Base-by-base conservation (phyloP, 805 yeast genomes). In the Naumovozyma dairenensis region DNA sequence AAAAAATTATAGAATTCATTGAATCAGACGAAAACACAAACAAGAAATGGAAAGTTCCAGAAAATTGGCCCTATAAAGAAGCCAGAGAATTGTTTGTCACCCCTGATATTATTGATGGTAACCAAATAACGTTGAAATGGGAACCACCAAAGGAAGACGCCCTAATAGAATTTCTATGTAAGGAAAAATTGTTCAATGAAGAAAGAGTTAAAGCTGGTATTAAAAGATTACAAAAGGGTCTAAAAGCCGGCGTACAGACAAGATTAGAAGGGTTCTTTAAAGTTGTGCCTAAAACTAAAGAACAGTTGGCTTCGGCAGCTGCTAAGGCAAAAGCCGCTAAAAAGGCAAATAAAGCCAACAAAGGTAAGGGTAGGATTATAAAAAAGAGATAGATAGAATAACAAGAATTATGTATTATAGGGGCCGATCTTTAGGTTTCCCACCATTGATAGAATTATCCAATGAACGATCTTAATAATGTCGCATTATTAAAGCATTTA, bases 191-290 rank as follows among this genome's bases (percentile, higher is more conserved):
- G 0, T 92, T 92, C 59, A 80, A 78, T 42, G 98, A 92, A 52
- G 96, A 89, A 32, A 71, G 98, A 53, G 84, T 92, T 13, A 74
- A 77, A 45, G 71, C 80, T 37, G 98, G 96, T 25, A 87, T 87
- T 5, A 83, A 75, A 26, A 80, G 89, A 57, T 68, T 92, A 47
- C 72, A 74, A 45, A 92, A 92, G 57, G 92, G 85, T 6, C 65
- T 83, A 42, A 84, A 84, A 49, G 67, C 80, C 2, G 89, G 93
- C 2, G 80, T 82, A 2, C 98, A 92, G 55, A 96, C 92, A 5
- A 72, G 97, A 46, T 60, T 89, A 18, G 96, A 92, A 53, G 93
- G 95, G 1, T 92, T 92, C 52, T 92, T 92, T 62, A 74, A 76
- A 48, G 84, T 77, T 3, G 62, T 63, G 21, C 71, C 72, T 6